Base-by-base conservation (phyloP, 2,329 filamentous ascomycete species). In the Sarocladium kiliense region DNA sequence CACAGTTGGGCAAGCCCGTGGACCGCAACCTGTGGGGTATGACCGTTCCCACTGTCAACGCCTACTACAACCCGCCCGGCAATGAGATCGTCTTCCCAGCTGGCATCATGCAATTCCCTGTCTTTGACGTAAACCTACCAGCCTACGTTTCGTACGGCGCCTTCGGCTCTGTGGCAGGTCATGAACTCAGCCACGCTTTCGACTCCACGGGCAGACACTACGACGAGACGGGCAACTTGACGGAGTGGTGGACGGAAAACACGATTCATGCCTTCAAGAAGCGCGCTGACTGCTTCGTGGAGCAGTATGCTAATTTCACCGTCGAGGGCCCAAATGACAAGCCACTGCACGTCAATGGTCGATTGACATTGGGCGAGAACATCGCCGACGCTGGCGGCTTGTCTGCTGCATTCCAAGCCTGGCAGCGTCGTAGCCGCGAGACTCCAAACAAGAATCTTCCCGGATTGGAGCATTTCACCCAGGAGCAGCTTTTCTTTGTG, bases 361-460 rank as follows among this genome's bases (percentile, higher is more conserved):
- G 72, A 23, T 71, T 83, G 14, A 89, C 86, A 0, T 70, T 88
- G 2, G 82, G 81, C 19, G 87, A 89, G 70, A 89, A 89, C 63
- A 85, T 89, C 63, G 85, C 86, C 1, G 87, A 89, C 65, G 82
- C 86, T 1, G 86, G 85, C 16, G 87, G 86, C 14, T 65, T 89
- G 0, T 75, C 78, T 7, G 81, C 84, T 0, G 76, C 84, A 0
- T 89, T 81, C 64, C 73, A 77, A 23, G 85, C 85, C 0, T 90
- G 86, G 86, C 79, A 84, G 65, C 79, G 78, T 59, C 77, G 77
- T 11, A 77, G 81, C 30, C 67, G 72, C 2, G 69, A 77, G 36
- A 75, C 74, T n/a, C 73, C 79, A 0, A 78, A 79, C 56, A 63
- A 75, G 63, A 65, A 75, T 37, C 74, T 89, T 16, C 85, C 84